Evolutionary conservation across 306 rosid species (phyloP), one percentile per base, ranked within the genome.

Genomic region (Prinsepia uniflora): DNA sequence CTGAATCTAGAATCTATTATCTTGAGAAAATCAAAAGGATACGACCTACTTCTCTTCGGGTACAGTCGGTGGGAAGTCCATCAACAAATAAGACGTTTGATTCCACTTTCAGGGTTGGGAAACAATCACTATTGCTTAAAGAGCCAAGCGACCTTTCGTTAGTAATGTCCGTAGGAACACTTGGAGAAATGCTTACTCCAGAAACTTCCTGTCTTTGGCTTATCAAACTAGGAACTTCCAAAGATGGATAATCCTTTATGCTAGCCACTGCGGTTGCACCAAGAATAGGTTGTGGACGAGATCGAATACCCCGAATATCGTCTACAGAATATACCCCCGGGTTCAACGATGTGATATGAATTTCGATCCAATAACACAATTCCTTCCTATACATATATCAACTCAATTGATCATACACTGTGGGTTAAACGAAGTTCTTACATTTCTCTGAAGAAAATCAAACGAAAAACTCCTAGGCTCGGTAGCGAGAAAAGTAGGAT

Each of bases 1-100:
- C 19, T 36, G 54, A 75, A 78, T 34, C 64, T 12, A 30, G 0
- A 18, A 18, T 30, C 40, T 46, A 13, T 49, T 49, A n/a, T 13
- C 54, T 12, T 13, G 54, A 65, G 42, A 30, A 8, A 48, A 67
- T 60, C 58, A 80, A 79, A 79, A 88, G 96, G 97, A 91, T 88
- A 88, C 96, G 92, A 36, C 96, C 90, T 46, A 88, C 96, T 88
- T 88, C 97, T 81, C 97, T 85, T 84, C 97, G 85, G 50, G 90
- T 91, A 83, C 92, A 88, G 77, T 91, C 88, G 6, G 74, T 82
- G 5, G 97, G 97, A 69, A 91, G n/a, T n/a, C n/a, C n/a, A n/a
- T n/a, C n/a, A n/a, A n/a, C n/a, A n/a, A n/a, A n/a, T n/a, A n/a
- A n/a, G 79, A 90, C 22, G 43, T 88, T 90, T 0, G 97, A 88